These are phyloP conservation scores for Orychophragmus violaceus DNA, from an alignment of 345 rosid species.

Conservation along the genomic window DNA sequence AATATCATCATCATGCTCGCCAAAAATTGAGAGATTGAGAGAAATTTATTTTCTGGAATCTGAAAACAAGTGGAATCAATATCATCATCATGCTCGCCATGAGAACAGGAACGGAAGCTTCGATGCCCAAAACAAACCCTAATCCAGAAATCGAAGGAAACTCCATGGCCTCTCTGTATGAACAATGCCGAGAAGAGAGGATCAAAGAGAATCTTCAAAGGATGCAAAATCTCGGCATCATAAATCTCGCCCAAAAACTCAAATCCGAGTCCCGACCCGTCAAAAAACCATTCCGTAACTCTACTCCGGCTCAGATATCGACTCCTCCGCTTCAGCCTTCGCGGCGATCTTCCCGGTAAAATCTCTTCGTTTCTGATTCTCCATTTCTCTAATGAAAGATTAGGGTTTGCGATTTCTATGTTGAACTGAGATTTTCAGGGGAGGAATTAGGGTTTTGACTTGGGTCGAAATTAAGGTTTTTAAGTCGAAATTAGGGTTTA, in stretches of 20 bases:
- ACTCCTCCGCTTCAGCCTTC: slow-evolving; percentile 24
- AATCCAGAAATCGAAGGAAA: slow-evolving; percentile 3
- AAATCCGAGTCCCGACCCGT: slow-evolving; percentile 28
- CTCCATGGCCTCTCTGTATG: slow-evolving; percentile 41
- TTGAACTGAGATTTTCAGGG: no score
- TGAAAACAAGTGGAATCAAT: neutral
- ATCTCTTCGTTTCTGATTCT: neutral
- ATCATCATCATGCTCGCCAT: slow-evolving; percentile 7
- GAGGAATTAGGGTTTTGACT: no score
- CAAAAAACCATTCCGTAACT: slow-evolving; percentile 25
- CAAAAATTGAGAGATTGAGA: neutral
- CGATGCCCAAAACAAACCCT: neutral
- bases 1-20: neutral
- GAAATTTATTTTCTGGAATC: neutral
- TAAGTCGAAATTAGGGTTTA: neutral
- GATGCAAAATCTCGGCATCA: slow-evolving; percentile 68
- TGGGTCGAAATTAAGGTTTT: neutral
- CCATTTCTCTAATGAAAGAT: neutral
- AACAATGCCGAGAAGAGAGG: slow-evolving; percentile 66
- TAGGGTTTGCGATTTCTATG: neutral
- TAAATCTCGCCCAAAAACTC: slow-evolving; percentile 58
- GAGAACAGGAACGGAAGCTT: neutral
- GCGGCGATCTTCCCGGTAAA: slow-evolving; percentile 67
- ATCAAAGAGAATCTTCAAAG: slow-evolving; percentile 68
- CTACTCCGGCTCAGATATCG: slow-evolving; percentile 4